Conservation (phyloP, 192 early-diverging fungal genomes). For the Linnemannia hyalina region DNA sequence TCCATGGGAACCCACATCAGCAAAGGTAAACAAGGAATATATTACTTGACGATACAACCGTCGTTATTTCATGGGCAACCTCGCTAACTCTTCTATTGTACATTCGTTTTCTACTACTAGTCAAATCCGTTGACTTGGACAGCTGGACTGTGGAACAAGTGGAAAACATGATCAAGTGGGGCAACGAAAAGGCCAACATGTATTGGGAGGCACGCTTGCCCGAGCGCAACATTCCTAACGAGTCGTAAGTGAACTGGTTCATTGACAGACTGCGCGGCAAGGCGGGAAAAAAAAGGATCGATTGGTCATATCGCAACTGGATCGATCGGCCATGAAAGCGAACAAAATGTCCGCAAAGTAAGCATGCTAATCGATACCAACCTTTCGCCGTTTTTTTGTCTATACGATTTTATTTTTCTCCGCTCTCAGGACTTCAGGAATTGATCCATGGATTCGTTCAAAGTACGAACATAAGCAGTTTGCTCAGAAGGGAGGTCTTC, state of each 20-base stretch:
- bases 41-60: not conserved
- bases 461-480: constrained; percentile 87
- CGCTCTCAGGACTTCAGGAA: constrained; percentile 57
- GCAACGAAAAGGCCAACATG: constrained; percentile 78
- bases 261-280: too few species aligned
- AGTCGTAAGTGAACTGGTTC: constrained; percentile 50
- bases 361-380: not conserved
- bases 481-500: constrained; percentile 78
- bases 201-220: constrained; percentile 72
- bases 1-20: constrained; percentile 89
- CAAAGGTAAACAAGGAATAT: constrained; percentile 67
- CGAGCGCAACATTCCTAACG: constrained; percentile 62
- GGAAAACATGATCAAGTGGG: constrained; percentile 84
- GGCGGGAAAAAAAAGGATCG: not conserved
- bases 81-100: not conserved
- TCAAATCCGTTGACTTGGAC: constrained; percentile 89
- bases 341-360: not conserved
- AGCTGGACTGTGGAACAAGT: constrained; percentile 86
- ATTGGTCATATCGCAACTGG: not conserved
- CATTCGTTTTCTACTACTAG: constrained; percentile 48
- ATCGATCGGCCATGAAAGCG: not conserved
- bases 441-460: constrained; percentile 80
- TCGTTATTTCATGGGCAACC: not conserved
- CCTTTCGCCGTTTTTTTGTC: constrained; percentile 23
- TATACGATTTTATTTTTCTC: not conserved